Conservation (phyloP, 1,284 basidiomycete genomes). For the Coriolopsis trogii region DNA sequence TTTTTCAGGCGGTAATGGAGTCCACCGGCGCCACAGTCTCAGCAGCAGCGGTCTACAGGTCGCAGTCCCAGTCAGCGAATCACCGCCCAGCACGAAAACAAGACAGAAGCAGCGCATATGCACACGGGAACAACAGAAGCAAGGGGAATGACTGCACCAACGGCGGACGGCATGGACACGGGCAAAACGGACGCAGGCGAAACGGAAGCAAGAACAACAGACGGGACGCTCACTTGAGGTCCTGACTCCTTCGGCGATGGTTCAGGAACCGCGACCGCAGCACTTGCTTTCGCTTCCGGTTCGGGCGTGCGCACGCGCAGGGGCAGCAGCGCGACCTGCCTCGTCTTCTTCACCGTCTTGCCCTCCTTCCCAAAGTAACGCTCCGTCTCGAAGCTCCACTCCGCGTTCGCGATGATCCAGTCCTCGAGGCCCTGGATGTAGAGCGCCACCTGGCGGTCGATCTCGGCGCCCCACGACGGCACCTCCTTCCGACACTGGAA, state of each 20-base stretch:
- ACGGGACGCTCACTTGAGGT: too few relatives aligned
- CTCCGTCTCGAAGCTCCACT: conserved; percentile 46
- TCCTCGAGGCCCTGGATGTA: conserved; percentile 46
- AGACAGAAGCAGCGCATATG: background rate
- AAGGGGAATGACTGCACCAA: too few relatives aligned
- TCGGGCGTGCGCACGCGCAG: conserved; percentile 14
- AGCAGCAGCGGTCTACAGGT: background rate
- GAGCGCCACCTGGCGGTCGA: conserved; percentile 34
- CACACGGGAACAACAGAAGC: background rate
- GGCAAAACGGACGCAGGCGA: too few relatives aligned
- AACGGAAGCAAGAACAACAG: too few relatives aligned
- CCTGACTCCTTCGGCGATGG: too few relatives aligned
- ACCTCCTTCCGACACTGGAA: conserved; percentile 27
- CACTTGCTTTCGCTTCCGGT: conserved; percentile 14
- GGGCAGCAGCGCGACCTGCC: conserved; percentile 26
- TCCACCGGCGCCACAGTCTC: too few relatives aligned
- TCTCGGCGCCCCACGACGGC: conserved; percentile 36
- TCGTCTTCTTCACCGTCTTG: conserved; percentile 33
- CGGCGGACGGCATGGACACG: too few relatives aligned
- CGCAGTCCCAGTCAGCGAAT: background rate
- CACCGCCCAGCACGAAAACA: background rate
- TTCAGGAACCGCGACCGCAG: background rate
- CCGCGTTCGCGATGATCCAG: conserved; percentile 45
- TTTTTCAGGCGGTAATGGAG: too few relatives aligned
- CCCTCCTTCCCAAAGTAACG: conserved; percentile 45